Percentiles rank a stretch among this genome's conserved stretches.
phyloP scores from a whole-genome alignment of 371 early-diverging fungal genomes.

The Rhizopus microsporus region DNA sequence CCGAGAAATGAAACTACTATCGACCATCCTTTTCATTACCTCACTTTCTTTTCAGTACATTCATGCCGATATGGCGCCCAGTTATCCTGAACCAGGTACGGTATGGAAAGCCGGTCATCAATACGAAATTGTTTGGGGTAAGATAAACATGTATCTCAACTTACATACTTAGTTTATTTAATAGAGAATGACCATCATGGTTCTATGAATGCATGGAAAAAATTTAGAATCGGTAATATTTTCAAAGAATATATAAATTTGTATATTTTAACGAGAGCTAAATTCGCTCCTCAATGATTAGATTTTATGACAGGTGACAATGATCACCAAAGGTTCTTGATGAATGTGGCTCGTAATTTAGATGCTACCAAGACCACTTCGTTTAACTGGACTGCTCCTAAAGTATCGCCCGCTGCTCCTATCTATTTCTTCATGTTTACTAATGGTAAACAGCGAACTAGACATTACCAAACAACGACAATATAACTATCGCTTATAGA shows the following conservation, averaged over 20 bases:
- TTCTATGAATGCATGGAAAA: constrained; percentile 29
- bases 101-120: constrained; percentile 44
- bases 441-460: constrained; percentile 28
- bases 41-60: constrained; percentile 9
- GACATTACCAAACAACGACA: not conserved
- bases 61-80: constrained; percentile 37
- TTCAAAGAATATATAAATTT: not conserved
- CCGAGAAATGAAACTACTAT: constrained; percentile 2
- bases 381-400: constrained; percentile 40
- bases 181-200: constrained; percentile 29
- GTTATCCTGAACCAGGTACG: constrained; percentile 49
- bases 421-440: constrained; percentile 56
- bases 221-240: constrained; percentile 41
- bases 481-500: constrained; percentile 18
- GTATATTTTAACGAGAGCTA: not conserved
- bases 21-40: constrained; percentile 1
- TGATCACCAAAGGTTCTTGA: constrained; percentile 28
- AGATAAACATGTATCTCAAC: constrained; percentile 4
- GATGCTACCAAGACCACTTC: constrained; percentile 20
- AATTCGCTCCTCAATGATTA: not conserved
- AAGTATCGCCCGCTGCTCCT: constrained; percentile 39
- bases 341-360: constrained; percentile 29
- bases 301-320: constrained; percentile 51
- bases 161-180: constrained; percentile 1
- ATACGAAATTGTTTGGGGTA: constrained; percentile 49